Base-by-base conservation (phyloP, 2,329 filamentous ascomycete genomes). In the Paracamarosporium sp. region DNA sequence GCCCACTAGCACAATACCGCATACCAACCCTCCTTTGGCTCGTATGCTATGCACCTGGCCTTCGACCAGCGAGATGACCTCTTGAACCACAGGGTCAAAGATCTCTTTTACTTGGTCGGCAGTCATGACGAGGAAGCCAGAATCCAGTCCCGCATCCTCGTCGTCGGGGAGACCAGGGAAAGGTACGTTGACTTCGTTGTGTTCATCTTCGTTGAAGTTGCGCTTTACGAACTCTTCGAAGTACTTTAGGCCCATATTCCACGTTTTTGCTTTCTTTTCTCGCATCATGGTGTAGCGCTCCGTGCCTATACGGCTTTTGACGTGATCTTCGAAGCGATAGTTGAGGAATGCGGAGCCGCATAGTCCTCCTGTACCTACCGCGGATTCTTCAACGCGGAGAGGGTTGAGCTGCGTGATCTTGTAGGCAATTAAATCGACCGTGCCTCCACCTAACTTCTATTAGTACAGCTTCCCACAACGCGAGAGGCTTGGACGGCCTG, bases 211-310 rank as follows among this genome's bases (percentile, higher is more conserved):
- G 70, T 91, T 89, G 71, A 93, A 94, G 69, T 92, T 93, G 13
- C 91, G 85, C 77, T 94, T 94, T 13, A 94, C 90, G 71, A 92
- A 93, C 70, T 93, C 90, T 68, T 94, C 91, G 74, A 92, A 94
- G 70, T 92, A 93, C 54, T 87, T 85, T 50, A 93, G 79, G 1
- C 88, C 91, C 79, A 81, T 81, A 54, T 79, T 90, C 90, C 90
- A 93, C 1, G 88, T 91, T 76, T 91, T 92, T 3, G 85, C 85
- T 75, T 92, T 92, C 77, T 90, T 91, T 51, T 85, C 75, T 71
- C 90, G 90, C 88, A 94, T 92, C 76, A 88, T 86, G 28, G 89
- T 86, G 69, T 92, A 92, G 3, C 84, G 80, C 31, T 84, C 84
- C 35, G 83, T 81, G 1, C 91, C 91, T 9, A 94, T 84, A 1